phyloP scores from a whole-genome alignment of 495 filamentous ascomycete genomes.

The Lophiostoma macrostomum region DNA sequence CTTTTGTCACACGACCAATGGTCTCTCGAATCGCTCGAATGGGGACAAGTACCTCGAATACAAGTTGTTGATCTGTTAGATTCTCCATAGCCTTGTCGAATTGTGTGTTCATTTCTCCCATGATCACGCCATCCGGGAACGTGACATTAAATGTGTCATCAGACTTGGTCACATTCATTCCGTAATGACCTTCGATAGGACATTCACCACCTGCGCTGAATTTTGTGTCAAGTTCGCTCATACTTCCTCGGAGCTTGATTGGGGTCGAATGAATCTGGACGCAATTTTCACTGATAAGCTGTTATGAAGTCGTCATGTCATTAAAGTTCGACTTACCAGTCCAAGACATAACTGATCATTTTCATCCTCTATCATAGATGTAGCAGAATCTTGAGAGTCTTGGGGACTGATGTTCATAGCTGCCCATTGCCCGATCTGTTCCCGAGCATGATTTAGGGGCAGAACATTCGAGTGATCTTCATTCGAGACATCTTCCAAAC shows the following conservation, averaged over 20 bases:
- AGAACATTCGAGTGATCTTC: not conserved
- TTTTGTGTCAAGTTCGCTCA: constrained; percentile 5
- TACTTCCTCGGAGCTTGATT: constrained; percentile 14
- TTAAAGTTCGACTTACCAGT: constrained; percentile 5
- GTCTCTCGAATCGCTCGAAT: constrained; percentile 10
- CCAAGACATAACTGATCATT: constrained; percentile 19
- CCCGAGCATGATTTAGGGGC: not conserved
- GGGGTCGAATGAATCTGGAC: constrained; percentile 19
- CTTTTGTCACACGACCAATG: constrained; percentile 13
- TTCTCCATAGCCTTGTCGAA: constrained; percentile 4
- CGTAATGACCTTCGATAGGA: constrained; percentile 2
- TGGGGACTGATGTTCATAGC: not conserved
- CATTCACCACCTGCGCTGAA: not conserved
- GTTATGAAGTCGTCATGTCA: not conserved
- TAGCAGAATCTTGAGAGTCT: not conserved
- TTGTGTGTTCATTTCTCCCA: constrained; percentile 17
- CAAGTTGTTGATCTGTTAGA: not conserved
- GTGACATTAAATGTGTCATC: constrained; percentile 1
- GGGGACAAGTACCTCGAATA: constrained; percentile 7
- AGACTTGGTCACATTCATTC: not conserved
- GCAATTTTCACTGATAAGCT: not conserved
- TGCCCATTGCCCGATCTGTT: constrained; percentile 8
- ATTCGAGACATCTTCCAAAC: not conserved
- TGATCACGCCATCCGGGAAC: constrained; percentile 10
- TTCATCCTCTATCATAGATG: not conserved